Base-by-base conservation (phyloP, 202 grass and related monocot species). In the Sporobolus alterniflorus region DNA sequence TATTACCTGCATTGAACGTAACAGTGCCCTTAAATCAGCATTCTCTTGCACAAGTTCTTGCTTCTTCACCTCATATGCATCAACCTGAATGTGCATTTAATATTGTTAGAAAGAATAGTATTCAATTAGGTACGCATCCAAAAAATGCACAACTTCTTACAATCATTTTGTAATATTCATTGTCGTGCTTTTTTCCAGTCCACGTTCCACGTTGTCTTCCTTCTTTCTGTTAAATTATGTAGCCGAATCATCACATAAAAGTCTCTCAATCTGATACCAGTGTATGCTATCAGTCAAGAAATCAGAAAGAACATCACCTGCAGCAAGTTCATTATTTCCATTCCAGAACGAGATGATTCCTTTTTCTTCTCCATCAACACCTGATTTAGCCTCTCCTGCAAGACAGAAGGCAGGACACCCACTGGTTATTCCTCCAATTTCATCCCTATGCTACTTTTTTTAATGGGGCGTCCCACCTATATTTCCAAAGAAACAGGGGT, bases 271-370 rank as follows among this genome's bases (percentile, higher is more conserved):
- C 81, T 67, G 36, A 50, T 68, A 44, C 7, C 5, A 64, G 9
- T 75, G 8, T n/a, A 71, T 39, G 33, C 82, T 40, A 75, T 18
- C 28, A 57, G 17, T 75, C 24, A 59, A 69, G 48, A 70, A 87
- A 25, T 66, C 25, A 14, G 73, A 4, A 73, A 76, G 34, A 68
- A 62, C 61, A 73, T 57, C 81, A 99, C 97, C 97, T 99, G 97
- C 63, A 99, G 70, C 50, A 96, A 83, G 74, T 99, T 99, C 97
- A 96, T 96, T 79, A 99, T 99, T 90, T 99, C 97, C 91, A 99
- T 99, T 62, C 97, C 97, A 69, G 91, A 96, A 78, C 89, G 89
- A 41, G 92, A 94, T 66, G 97, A 99, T 67, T 96, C 97, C 74
- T 96, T 99, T 83, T 99, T 99, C 87, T 99, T 96, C 84, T 99